Base-by-base conservation (phyloP, 75 land plant species). In the Adiantum capillusveneris region DNA sequence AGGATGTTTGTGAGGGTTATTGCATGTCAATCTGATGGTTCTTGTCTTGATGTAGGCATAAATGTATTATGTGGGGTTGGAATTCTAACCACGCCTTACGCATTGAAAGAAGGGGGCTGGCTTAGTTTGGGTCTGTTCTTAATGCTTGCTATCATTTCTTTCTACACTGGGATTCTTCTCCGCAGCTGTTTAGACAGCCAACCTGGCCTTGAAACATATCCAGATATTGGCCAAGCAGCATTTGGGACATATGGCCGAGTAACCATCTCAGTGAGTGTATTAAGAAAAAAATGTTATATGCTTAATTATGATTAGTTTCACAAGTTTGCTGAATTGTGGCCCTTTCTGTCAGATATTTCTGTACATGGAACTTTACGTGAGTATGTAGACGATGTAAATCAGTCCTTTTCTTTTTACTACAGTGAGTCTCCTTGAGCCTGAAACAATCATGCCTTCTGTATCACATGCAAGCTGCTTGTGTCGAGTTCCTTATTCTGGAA, bases 141-240 rank as follows among this genome's bases (percentile, higher is more conserved):
- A 45, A 44, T 78, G 29, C 80, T 93, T 63, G 81, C 98, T 24
- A 56, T 71, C 26, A 59, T 81, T 17, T 85, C 91, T 59, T 83
- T 77, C 56, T 93, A 85, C 53, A 93, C 98, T 29, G 96, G 90
- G 18, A 24, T 75, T 43, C 85, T 93, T 18, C 66, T 93, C 72
- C 77, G 71, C 19, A 31, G 66, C 11, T 93, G 96, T 57, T 77
- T 93, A 52, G 98, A 88, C 64, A 89, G 81, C 68, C 68, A 66
- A 53, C 74, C 70, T 30, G 90, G 84, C 26, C 67, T 93, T 3
- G 50, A 51, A 13, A 76, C 83, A 7, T 93, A 85, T 59, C 98
- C 98, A 21, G 98, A 93, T 66, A 73, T 93, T 56, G 98, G 98
- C 29, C 80, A 93, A 76, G 96, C 90, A 63, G 98, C 98, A 36